Percentiles rank a stretch among this genome's conserved stretches.
These are phyloP conservation scores for Sindora glabra DNA, from an alignment of 306 rosid species.

Conservation along the genomic window DNA sequence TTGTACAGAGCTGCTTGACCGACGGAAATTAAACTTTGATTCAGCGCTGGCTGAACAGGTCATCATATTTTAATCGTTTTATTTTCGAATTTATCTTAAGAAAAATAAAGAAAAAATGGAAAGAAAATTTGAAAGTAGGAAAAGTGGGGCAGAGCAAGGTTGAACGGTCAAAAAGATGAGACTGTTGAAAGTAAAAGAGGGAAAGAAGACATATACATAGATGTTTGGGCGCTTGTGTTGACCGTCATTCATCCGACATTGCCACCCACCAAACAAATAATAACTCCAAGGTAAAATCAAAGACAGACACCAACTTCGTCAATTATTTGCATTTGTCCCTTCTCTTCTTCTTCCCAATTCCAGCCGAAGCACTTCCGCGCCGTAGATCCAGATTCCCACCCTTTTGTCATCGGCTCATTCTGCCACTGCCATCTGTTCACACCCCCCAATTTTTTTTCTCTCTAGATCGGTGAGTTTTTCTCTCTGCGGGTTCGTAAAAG, in stretches of 20 bases:
- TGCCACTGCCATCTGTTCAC: background rate
- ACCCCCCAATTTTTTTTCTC: background rate
- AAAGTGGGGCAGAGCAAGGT: background rate
- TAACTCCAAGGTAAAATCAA: background rate
- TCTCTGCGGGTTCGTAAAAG: background rate
- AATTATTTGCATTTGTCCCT: conserved; percentile 13
- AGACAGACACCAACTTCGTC: background rate
- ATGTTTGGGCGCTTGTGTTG: conserved; percentile 32
- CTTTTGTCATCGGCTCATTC: background rate
- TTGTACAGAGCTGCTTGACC: too few relatives aligned
- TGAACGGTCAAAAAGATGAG: conserved; percentile 66
- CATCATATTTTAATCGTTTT: too few relatives aligned
- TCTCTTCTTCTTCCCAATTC: background rate
- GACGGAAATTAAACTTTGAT: too few relatives aligned
- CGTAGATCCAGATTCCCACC: background rate
- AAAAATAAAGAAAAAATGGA: background rate
- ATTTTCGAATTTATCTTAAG: too few relatives aligned
- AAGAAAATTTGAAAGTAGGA: background rate
- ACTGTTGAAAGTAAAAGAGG: conserved; percentile 20
- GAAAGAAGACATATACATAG: background rate
- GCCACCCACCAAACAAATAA: conserved; percentile 18
- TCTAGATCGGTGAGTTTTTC: conserved; percentile 8
- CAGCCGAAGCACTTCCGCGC: background rate
- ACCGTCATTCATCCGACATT: conserved; percentile 24
- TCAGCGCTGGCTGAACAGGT: too few relatives aligned